Evolutionary conservation across 1,284 basidiomycete species (phyloP).

Genomic region (Mycena citricolor): DNA sequence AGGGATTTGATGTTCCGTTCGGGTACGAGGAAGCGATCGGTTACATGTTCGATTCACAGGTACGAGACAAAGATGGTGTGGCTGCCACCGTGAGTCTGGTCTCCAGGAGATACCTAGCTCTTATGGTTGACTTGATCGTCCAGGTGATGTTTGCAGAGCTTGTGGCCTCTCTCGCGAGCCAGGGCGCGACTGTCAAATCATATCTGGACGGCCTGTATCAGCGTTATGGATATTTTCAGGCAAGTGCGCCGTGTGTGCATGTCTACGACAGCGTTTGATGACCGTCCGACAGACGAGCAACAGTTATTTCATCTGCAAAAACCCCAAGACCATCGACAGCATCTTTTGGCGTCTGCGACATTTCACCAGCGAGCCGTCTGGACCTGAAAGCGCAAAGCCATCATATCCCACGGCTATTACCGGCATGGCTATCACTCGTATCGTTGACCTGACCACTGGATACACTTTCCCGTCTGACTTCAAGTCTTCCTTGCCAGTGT

Average conservation of each 20-base stretch:
- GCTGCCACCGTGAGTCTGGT: slow-evolving; percentile 60
- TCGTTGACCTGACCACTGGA: slow-evolving; percentile 74
- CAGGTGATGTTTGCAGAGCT: slow-evolving; percentile 20
- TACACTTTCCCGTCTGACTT: slow-evolving; percentile 69
- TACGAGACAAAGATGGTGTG: slow-evolving; percentile 85
- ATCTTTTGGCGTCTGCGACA: slow-evolving; percentile 70
- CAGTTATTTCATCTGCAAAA: slow-evolving; percentile 75
- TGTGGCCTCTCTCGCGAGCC: slow-evolving; percentile 17
- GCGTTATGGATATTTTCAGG: slow-evolving; percentile 59
- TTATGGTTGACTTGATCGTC: not conserved
- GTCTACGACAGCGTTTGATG: not conserved
- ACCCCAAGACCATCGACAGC: slow-evolving; percentile 58
- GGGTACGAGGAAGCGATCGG: slow-evolving; percentile 90
- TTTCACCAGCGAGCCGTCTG: slow-evolving; percentile 42
- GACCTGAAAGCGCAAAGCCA: slow-evolving; percentile 18
- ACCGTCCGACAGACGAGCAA: slow-evolving; percentile 62
- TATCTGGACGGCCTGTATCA: slow-evolving; percentile 67
- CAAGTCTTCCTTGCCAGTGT: slow-evolving; percentile 65
- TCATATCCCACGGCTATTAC: slow-evolving; percentile 65
- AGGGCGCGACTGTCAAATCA: slow-evolving; percentile 52
- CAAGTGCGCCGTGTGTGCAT: slow-evolving; percentile 25
- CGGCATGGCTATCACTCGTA: slow-evolving; percentile 54
- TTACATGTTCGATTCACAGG: slow-evolving; percentile 75
- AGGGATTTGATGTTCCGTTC: slow-evolving; percentile 75
- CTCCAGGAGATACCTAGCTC: not conserved